These are phyloP conservation scores for Mesostigma viride DNA, from an alignment of 139 green algal genomes.

Conservation along the genomic window DNA sequence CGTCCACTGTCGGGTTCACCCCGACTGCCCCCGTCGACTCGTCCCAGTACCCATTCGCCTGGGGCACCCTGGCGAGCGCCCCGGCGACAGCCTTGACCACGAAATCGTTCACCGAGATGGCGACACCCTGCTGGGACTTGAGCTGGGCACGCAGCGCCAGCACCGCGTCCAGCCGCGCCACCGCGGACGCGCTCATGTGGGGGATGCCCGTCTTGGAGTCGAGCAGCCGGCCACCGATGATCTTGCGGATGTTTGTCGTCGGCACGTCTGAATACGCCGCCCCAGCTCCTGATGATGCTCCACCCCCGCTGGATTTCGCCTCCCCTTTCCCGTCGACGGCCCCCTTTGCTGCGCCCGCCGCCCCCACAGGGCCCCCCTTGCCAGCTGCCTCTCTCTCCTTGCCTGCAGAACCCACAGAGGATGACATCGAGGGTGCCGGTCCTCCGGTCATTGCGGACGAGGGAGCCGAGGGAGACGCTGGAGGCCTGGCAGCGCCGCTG, in stretches of 20 bases:
- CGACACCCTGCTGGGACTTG: neutral
- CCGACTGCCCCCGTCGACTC: slow-evolving; percentile 4
- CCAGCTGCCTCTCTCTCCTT: slow-evolving; percentile 2
- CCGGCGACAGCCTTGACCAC: slow-evolving; percentile 71
- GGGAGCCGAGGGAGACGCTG: neutral
- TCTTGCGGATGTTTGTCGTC: slow-evolving; percentile 60
- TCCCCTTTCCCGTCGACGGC: neutral
- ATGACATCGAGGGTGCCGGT: neutral
- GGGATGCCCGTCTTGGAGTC: slow-evolving; percentile 73
- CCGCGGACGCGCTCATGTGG: slow-evolving; percentile 77
- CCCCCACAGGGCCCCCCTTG: slow-evolving; percentile 17
- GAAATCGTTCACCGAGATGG: slow-evolving; percentile 92
- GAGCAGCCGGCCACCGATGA: slow-evolving; percentile 79
- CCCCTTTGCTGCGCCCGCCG: slow-evolving; percentile 25
- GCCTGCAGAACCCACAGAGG: neutral
- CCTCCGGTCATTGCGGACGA: neutral
- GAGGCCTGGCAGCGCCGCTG: neutral
- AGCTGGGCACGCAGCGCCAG: neutral
- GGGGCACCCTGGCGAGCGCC: slow-evolving; percentile 62
- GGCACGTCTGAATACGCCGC: slow-evolving; percentile 41
- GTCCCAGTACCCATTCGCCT: slow-evolving; percentile 44
- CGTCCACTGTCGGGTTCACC: slow-evolving; percentile 25
- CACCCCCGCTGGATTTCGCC: neutral
- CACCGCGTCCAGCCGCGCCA: slow-evolving; percentile 41
- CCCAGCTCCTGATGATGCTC: neutral